Conservation (phyloP, 176 grass and related monocot genomes). For the Oryza glumipatula region DNA sequence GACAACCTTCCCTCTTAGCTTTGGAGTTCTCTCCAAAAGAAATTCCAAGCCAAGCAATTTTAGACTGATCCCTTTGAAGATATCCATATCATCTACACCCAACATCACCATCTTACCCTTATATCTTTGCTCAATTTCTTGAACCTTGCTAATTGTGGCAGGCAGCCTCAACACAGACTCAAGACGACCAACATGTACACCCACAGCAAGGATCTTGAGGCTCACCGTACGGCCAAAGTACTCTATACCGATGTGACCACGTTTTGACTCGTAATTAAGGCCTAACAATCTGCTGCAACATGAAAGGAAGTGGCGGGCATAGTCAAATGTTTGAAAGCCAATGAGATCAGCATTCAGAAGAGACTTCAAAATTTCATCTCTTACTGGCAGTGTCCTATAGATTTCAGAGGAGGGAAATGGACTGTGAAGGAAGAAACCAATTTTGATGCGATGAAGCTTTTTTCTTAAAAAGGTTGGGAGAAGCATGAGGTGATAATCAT, state of each 20-base stretch:
- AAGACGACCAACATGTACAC: slow-evolving; percentile 69
- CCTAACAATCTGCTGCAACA: slow-evolving; percentile 79
- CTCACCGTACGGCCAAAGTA: slow-evolving; percentile 78
- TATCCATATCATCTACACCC: slow-evolving; percentile 87
- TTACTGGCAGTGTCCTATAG: slow-evolving; percentile 80
- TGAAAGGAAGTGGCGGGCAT: slow-evolving; percentile 82
- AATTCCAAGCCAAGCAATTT: slow-evolving; percentile 76
- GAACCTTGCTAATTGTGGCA: slow-evolving; percentile 62
- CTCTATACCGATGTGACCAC: slow-evolving; percentile 75
- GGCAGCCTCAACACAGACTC: slow-evolving; percentile 66
- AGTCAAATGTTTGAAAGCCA: slow-evolving; percentile 88
- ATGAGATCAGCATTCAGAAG: slow-evolving; percentile 80
- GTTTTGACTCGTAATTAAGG: slow-evolving; percentile 73
- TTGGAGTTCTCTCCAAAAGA: slow-evolving; percentile 70
- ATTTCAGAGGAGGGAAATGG: slow-evolving; percentile 83
- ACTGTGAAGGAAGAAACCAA: slow-evolving; percentile 84
- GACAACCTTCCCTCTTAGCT: slow-evolving; percentile 67
- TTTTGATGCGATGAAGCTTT: slow-evolving; percentile 59
- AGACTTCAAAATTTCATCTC: slow-evolving; percentile 73
- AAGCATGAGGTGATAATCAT: slow-evolving; percentile 96
- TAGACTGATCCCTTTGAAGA: slow-evolving; percentile 93
- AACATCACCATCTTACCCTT: slow-evolving; percentile 69
- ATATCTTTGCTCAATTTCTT: slow-evolving; percentile 67
- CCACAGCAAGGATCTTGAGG: slow-evolving; percentile 79
- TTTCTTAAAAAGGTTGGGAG: slow-evolving; percentile 81